Evolutionary conservation across 2,329 filamentous ascomycete genomes (phyloP), one percentile per base, ranked within the genome.

Genomic region (Arthroderma sp.): DNA sequence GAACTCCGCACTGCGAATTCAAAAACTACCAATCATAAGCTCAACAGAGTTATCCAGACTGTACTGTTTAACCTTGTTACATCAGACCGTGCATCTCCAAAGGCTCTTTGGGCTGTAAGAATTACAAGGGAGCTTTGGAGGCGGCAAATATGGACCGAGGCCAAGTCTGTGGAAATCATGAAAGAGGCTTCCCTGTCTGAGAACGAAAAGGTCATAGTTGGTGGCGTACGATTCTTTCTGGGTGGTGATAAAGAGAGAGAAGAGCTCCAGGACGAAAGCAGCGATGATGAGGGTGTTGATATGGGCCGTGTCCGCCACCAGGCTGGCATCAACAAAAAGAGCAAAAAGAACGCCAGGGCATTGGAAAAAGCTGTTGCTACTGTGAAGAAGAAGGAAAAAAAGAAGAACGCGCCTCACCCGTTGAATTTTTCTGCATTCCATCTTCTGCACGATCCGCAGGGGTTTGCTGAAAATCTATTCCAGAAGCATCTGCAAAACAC

Each of bases 371-470:
- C 91, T 0, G 75, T 87, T 3, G 77, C 80, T n/a, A 85, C 81
- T 51, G 75, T 94, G 36, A 93, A 86, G 68, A 80, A 74, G 58
- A 78, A 82, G 58, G 86, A 94, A 61, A 80, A 80, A 59, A 93
- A 93, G 72, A 95, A 94, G 75, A 78, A 78, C 52, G 78, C 85
- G 51, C 85, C 87, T 3, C 85, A 93, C 56, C 80, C 83, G 1
- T 75, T 98, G 52, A 98, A 98, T 68, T 98, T 98, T 63, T 95
- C 88, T 0, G 91, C 91, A 0, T 73, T 98, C 36, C 91, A 98
- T 61, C 74, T 98, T 22, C 73, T 98, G 2, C 85, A 95, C 62
- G 88, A 96, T 54, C 88, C 91, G 0, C 91, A 98, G 61, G 85
- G 84, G 0, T 96, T 96, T 57, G 85, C 87, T 3, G 91, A 98